A percentile compares a stretch with the other conserved stretches of the same genome.
Evolutionary conservation across 202 grass and related monocot species (phyloP).

Genomic region (Hordeum pubiflorum): DNA sequence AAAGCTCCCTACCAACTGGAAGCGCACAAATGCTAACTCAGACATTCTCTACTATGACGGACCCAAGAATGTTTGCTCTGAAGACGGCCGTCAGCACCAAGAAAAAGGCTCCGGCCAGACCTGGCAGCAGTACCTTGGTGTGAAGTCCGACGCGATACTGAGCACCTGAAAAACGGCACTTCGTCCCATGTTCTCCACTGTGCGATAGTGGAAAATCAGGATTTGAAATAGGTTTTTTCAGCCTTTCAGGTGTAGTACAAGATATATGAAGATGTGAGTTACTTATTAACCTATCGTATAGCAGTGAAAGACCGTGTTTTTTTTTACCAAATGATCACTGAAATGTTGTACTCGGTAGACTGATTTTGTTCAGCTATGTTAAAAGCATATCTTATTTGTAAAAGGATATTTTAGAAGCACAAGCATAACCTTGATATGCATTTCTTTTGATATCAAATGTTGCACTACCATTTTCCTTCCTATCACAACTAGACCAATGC

Average conservation of each 20-base stretch:
- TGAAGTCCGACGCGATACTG: conserved; percentile 44
- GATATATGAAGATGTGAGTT: background rate
- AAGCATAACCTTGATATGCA: background rate
- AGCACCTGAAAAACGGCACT: conserved; percentile 13
- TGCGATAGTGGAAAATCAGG: background rate
- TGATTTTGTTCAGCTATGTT: background rate
- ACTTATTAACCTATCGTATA: background rate
- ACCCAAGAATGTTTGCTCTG: conserved; percentile 45
- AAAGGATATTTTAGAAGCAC: background rate
- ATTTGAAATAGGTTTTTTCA: background rate
- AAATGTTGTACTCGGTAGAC: background rate
- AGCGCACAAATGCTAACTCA: conserved; percentile 19
- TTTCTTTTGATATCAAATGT: background rate
- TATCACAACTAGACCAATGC: no score
- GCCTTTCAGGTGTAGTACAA: background rate
- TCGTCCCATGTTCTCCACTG: background rate
- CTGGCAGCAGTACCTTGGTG: conserved; percentile 49
- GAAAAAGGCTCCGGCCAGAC: conserved; percentile 26
- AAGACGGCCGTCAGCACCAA: conserved; percentile 30
- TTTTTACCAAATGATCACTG: background rate
- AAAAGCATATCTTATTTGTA: background rate
- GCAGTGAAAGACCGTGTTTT: background rate
- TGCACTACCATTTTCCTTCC: no score
- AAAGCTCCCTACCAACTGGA: conserved; percentile 68
- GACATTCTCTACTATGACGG: conserved; percentile 56